phyloP scores from a whole-genome alignment of 805 yeast genomes.

The Yarrowia sp. region DNA sequence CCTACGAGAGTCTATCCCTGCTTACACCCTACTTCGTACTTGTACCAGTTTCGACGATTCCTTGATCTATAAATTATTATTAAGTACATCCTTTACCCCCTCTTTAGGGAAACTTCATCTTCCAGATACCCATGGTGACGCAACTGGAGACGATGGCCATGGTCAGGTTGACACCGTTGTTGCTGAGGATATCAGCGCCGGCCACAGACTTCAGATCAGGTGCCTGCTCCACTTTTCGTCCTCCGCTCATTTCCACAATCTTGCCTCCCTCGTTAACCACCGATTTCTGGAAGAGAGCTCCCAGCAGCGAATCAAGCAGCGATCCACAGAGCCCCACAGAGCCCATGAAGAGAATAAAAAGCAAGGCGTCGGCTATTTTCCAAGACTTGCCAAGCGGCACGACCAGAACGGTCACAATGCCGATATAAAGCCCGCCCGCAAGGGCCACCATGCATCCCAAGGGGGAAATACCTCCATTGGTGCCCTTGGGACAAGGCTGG shows the following conservation, averaged over 20 bases:
- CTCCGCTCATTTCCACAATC: conserved; percentile 50
- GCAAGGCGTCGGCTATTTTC: conserved; percentile 40
- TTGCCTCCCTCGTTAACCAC: conserved; percentile 50
- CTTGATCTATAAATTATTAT: conserved; percentile 4
- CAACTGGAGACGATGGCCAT: conserved; percentile 50
- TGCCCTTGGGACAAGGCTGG: conserved; percentile 55
- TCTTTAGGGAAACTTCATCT: conserved; percentile 25
- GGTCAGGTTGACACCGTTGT: conserved; percentile 53
- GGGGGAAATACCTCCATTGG: conserved; percentile 56
- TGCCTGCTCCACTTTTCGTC: conserved; percentile 42
- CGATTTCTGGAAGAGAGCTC: conserved; percentile 54
- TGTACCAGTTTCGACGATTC: too few species aligned
- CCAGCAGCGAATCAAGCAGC: conserved; percentile 54
- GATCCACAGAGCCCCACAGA: conserved; percentile 52
- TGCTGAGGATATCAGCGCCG: conserved; percentile 52
- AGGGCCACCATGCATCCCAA: conserved; percentile 52
- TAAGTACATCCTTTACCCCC: not conserved
- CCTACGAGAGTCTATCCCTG: too few species aligned
- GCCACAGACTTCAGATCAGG: conserved; percentile 46
- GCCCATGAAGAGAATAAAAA: conserved; percentile 48
- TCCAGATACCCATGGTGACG: conserved; percentile 47
- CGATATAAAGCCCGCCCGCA: conserved; percentile 51
- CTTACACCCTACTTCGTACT: too few species aligned
- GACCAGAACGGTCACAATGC: conserved; percentile 47
- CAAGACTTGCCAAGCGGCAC: conserved; percentile 43